These are phyloP conservation scores for Colletotrichum lentis DNA, from an alignment of 2,329 filamentous ascomycete species.

Conservation along the genomic window DNA sequence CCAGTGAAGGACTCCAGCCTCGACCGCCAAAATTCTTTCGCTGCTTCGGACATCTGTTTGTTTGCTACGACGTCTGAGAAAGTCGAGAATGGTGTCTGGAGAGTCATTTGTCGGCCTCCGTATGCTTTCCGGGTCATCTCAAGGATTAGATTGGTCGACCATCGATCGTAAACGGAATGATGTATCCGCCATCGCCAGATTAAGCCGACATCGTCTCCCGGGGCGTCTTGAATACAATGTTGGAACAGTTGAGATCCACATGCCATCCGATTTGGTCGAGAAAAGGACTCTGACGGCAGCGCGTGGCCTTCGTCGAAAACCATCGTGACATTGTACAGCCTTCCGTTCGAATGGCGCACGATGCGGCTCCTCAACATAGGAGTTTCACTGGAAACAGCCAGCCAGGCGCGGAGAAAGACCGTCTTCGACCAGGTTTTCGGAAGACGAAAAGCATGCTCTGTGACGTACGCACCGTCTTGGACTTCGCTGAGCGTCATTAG, in stretches of 20 bases:
- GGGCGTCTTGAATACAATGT: constrained; percentile 1
- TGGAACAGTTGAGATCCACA: constrained; percentile 12
- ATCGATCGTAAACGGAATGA: constrained; percentile 17
- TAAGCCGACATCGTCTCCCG: constrained; percentile 5
- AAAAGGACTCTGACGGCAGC: constrained; percentile 13
- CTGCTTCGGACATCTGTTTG: constrained; percentile 5
- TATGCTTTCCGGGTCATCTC: constrained; percentile 9
- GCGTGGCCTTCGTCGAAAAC: background rate
- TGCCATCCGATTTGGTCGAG: background rate
- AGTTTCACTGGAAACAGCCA: background rate
- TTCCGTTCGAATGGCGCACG: constrained; percentile 7
- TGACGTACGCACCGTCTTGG: constrained; percentile 17
- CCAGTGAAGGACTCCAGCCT: constrained; percentile 13
- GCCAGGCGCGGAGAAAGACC: constrained; percentile 8
- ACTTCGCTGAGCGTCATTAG: constrained; percentile 18
- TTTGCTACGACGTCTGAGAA: constrained; percentile 7
- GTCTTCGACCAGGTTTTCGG: constrained; percentile 13
- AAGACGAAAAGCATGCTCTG: constrained; percentile 11
- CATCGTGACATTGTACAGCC: constrained; percentile 15
- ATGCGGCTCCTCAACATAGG: constrained; percentile 17
- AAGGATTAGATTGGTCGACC: constrained; percentile 11
- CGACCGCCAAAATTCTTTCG: constrained; percentile 9
- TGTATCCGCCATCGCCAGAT: constrained; percentile 12
- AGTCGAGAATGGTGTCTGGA: constrained; percentile 6
- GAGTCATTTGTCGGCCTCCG: background rate